phyloP scores from a whole-genome alignment of 306 rosid species.

The Astragalus glycyphyllos region DNA sequence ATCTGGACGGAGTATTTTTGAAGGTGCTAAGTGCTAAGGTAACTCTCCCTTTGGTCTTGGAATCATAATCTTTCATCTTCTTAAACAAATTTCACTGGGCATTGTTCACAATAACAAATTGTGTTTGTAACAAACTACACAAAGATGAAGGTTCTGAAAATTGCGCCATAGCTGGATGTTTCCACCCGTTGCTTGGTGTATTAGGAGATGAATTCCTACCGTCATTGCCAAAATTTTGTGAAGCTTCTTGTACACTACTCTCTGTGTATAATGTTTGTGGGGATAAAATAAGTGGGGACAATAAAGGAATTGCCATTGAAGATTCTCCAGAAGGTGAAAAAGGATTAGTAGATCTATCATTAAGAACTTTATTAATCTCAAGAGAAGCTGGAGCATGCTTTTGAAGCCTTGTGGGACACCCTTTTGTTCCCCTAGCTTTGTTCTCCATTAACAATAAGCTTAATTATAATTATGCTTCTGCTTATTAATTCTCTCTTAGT shows the following conservation, averaged over 20 bases:
- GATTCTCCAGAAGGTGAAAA: conserved; percentile 8
- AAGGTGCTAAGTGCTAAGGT: too few relatives aligned
- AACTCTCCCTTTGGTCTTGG: too few relatives aligned
- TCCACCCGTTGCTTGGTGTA: conserved; percentile 51
- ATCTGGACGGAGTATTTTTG: too few relatives aligned
- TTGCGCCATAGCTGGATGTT: conserved; percentile 58
- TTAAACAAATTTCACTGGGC: conserved; percentile 45
- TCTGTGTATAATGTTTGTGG: conserved; percentile 49
- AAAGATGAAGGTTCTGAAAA: conserved; percentile 56
- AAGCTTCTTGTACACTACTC: conserved; percentile 19
- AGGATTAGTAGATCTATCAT: conserved; percentile 30
- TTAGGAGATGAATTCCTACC: neutral
- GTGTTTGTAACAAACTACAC: conserved; percentile 59
- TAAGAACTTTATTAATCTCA: conserved; percentile 47
- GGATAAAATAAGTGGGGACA: conserved; percentile 62
- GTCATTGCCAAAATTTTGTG: conserved; percentile 4
- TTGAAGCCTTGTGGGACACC: conserved; percentile 65
- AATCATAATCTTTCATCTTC: too few relatives aligned
- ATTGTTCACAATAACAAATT: conserved; percentile 53
- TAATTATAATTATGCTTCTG: neutral
- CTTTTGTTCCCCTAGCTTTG: conserved; percentile 14
- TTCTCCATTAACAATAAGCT: conserved; percentile 40
- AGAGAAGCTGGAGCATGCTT: conserved; percentile 68
- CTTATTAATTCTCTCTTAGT: neutral
- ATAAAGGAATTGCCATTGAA: conserved; percentile 69